Conservation (phyloP, 352 stramenopile genomes). For the Phytophthora crassamura region DNA sequence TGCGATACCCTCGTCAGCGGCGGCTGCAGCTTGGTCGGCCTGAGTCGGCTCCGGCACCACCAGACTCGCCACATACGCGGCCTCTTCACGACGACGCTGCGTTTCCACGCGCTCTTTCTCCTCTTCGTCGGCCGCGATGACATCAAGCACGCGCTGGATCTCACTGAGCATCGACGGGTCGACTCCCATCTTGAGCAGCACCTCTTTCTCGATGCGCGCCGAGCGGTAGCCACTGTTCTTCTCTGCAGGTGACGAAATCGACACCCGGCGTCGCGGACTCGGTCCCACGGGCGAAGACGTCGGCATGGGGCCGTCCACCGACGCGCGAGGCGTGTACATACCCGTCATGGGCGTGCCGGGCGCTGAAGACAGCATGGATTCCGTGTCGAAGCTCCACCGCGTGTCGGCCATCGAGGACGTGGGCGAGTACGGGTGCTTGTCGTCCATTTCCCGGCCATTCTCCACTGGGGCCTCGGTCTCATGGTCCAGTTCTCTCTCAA, state of each 20-base stretch:
- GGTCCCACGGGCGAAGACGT: slow-evolving; percentile 14
- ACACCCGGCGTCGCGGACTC: slow-evolving; percentile 13
- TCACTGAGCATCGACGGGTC: slow-evolving; percentile 75
- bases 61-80: slow-evolving; percentile 44
- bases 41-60: slow-evolving; percentile 35
- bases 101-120: slow-evolving; percentile 43
- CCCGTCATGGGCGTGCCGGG: slow-evolving; percentile 35
- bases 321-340: slow-evolving; percentile 24
- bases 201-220: slow-evolving; percentile 76
- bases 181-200: slow-evolving; percentile 77
- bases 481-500: neutral
- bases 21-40: slow-evolving; percentile 15
- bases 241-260: slow-evolving; percentile 27
- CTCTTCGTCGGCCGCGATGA: slow-evolving; percentile 58
- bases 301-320: slow-evolving; percentile 14
- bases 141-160: slow-evolving; percentile 71
- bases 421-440: slow-evolving; percentile 42
- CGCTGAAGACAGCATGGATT: slow-evolving; percentile 52
- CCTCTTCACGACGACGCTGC: slow-evolving; percentile 39
- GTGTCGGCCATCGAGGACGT: slow-evolving; percentile 61
- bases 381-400: slow-evolving; percentile 59
- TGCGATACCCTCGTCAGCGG: slow-evolving; percentile 39
- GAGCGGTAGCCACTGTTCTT: slow-evolving; percentile 53
- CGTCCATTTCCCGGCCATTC: slow-evolving; percentile 12
- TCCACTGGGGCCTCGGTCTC: slow-evolving; percentile 7